Evolutionary conservation across 164 flowering plant species (phyloP).

Genomic region (Vitis labrusca): DNA sequence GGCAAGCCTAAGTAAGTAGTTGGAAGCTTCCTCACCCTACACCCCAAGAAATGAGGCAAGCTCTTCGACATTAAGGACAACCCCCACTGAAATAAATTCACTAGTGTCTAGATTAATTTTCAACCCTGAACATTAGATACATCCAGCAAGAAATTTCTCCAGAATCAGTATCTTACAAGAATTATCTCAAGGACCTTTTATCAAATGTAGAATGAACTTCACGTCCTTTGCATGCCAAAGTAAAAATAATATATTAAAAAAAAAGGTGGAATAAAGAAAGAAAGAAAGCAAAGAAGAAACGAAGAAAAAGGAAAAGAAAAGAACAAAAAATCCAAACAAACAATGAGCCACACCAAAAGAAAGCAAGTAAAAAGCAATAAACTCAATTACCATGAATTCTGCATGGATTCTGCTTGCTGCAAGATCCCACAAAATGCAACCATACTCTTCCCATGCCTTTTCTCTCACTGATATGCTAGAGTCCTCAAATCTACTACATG

Average conservation of each 20-base stretch:
- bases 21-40: too few species aligned
- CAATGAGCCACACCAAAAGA: neutral
- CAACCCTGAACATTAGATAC: too few species aligned
- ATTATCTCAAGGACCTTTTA: neutral
- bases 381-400: conserved; percentile 73
- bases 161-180: too few species aligned
- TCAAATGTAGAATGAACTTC: neutral
- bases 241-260: too few species aligned
- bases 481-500: conserved; percentile 7
- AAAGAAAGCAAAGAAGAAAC: too few species aligned
- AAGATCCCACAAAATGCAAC: conserved; percentile 96
- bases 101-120: too few species aligned
- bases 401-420: conserved; percentile 78
- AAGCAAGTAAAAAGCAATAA: neutral
- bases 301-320: neutral
- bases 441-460: conserved; percentile 86
- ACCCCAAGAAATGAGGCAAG: too few species aligned
- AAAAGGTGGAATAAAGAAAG: too few species aligned
- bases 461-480: conserved; percentile 27
- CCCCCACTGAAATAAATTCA: too few species aligned
- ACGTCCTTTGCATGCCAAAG: neutral
- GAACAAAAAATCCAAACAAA: neutral
- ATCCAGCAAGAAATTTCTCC: too few species aligned
- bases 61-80: too few species aligned
- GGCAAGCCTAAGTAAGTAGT: too few species aligned